Evolutionary conservation across 164 flowering plant genomes (phyloP).

Genomic region (Aristolochia californica): DNA sequence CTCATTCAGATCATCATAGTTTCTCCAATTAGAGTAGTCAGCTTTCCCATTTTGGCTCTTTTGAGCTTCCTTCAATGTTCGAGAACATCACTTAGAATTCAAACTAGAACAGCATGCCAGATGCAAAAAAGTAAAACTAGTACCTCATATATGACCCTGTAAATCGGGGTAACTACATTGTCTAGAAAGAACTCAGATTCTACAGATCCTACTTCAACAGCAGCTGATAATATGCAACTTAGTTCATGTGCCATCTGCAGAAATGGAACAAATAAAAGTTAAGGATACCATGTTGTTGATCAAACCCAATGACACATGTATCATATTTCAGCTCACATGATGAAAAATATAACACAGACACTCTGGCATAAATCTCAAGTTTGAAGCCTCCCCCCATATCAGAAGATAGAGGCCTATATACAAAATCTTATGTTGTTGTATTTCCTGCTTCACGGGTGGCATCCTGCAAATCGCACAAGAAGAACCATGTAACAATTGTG

Average conservation of each 20-base stretch:
- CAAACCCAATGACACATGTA: neutral
- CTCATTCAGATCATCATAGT: constrained; percentile 94
- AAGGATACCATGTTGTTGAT: neutral
- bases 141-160: constrained; percentile 72
- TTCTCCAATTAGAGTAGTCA: constrained; percentile 91
- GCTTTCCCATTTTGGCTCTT: constrained; percentile 65
- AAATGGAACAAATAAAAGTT: neutral
- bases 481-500: neutral
- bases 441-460: constrained; percentile 64
- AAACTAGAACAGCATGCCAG: too few species aligned
- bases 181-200: constrained; percentile 62
- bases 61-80: constrained; percentile 59
- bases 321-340: constrained; percentile 49
- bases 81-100: neutral
- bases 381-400: constrained; percentile 99
- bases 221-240: constrained; percentile 54
- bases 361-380: constrained; percentile 93
- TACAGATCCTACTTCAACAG: constrained; percentile 60
- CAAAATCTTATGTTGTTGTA: constrained; percentile 68
- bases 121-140: neutral
- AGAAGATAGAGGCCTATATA: constrained; percentile 82
- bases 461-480: constrained; percentile 33
- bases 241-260: constrained; percentile 90
- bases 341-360: constrained; percentile 94
- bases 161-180: constrained; percentile 70